Conservation (phyloP, 148 eudicot genomes). For the Heliamphora exappendiculata region DNA sequence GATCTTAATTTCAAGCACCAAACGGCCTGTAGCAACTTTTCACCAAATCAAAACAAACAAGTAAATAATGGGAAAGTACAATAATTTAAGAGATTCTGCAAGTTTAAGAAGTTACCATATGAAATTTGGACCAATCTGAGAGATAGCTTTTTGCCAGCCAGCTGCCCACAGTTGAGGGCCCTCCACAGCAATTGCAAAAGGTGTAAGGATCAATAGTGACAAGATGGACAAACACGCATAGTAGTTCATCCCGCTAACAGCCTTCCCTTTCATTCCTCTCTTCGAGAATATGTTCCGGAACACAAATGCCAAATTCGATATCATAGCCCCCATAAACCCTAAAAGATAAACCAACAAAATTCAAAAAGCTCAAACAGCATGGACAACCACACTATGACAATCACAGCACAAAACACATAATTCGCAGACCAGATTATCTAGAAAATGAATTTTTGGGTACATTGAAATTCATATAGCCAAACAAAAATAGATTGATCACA, state of each 20-base stretch:
- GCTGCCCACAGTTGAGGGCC: constrained; percentile 67
- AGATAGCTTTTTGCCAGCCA: constrained; percentile 54
- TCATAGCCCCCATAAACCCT: constrained; percentile 82
- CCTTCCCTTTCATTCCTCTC: constrained; percentile 67
- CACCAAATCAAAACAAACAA: background rate
- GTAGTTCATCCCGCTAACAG: constrained; percentile 74
- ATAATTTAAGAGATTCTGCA: background rate
- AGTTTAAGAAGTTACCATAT: constrained; percentile 37
- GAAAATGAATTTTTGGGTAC: background rate
- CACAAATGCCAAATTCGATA: constrained; percentile 69
- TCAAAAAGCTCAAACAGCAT: background rate
- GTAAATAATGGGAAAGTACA: background rate
- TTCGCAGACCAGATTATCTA: background rate
- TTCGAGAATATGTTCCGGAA: constrained; percentile 68
- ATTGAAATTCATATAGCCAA: background rate
- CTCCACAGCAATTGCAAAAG: constrained; percentile 63
- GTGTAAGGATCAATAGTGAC: constrained; percentile 54
- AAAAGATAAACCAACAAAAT: background rate
- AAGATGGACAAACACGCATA: constrained; percentile 63
- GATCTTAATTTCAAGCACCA: background rate
- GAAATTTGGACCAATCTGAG: constrained; percentile 64
- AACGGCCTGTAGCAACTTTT: background rate
- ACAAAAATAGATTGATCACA: background rate
- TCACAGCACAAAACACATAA: background rate
- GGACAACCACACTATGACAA: too few relatives aligned